Base-by-base conservation (phyloP, 257 asterid species). In the Catharanthus roseus region DNA sequence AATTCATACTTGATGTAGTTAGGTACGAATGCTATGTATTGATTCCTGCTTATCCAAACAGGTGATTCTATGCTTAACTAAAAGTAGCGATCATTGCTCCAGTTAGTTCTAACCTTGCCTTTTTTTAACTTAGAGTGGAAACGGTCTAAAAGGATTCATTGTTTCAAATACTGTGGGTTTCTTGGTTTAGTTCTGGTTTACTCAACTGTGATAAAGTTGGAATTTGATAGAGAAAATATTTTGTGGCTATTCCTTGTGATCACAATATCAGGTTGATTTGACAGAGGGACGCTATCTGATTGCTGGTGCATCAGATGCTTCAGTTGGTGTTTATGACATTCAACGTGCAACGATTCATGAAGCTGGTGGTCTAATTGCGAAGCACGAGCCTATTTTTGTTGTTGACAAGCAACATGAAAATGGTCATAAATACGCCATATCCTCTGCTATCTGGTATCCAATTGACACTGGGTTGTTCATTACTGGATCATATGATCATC, bases 361-460 rank as follows among this genome's bases (percentile, higher is more conserved):
- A 55, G 91, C 84, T 2, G 85, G 77, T 69, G 95, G 93, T 72
- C 79, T 87, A 66, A 82, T 91, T 79, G 88, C 90, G 21, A 91
- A 87, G 83, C 97, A 95, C 80, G 79, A 82, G 78, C 80, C 96
- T 36, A 24, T 91, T 73, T 74, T 88, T 71, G 68, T 80, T 73
- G 83, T 95, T 67, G 93, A 87, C 87, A 95, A 88, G 85, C 97
- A 92, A 73, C 99, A 91, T 72, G 90, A 86, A 79, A 79, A 85
- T 69, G 93, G 97, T 24, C 99, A 95, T 70, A 88, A 81, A 70
- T 95, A 86, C 80, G 85, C 96, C 47, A 72, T 95, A 68, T 82
- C 97, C 68, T 85, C 99, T 9, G 97, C 95, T 77, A 77, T 84
- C 70, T 95, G 99, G 99, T 95, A 95, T 78, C 99, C 99, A 12